Conservation (phyloP, 1,139 yeast species). For the Kodamaea sp. region DNA sequence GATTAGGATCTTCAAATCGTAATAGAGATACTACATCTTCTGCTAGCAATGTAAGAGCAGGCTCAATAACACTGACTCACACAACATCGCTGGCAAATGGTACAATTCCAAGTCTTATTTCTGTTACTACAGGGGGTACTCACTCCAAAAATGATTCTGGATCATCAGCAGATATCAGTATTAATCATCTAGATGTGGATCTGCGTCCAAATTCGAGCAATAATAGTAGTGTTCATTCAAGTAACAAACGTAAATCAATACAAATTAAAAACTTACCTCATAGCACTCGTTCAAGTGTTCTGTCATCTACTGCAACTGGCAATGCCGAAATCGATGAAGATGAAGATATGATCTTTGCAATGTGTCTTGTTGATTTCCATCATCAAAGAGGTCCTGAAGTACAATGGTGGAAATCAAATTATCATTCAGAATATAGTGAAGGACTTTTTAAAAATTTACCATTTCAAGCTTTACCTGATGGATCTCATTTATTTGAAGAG, state of each 20-base stretch:
- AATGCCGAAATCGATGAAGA: conserved; percentile 16
- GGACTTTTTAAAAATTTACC: conserved; percentile 83
- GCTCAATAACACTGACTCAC: too few species aligned
- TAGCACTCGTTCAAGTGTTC: conserved; percentile 3
- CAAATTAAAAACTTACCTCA: conserved; percentile 40
- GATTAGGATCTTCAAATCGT: conserved; percentile 20
- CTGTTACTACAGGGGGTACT: too few species aligned
- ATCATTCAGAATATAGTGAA: conserved; percentile 34
- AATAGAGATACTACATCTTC: conserved; percentile 8
- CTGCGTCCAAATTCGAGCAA: conserved; percentile 3
- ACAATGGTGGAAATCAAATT: conserved; percentile 83
- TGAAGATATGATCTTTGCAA: conserved; percentile 59
- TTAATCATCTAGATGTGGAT: too few species aligned
- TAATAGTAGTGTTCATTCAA: conserved; percentile 1
- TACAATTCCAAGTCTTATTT: too few species aligned
- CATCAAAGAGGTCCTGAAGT: conserved; percentile 94
- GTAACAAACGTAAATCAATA: conserved; percentile 19
- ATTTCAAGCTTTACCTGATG: conserved; percentile 94
- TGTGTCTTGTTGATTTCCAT: conserved; percentile 89
- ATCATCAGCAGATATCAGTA: too few species aligned
- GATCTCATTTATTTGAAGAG: conserved; percentile 87
- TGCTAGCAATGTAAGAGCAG: too few species aligned
- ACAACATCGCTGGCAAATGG: too few species aligned
- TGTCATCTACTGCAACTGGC: neutral
- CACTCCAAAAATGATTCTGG: too few species aligned